Evolutionary conservation across 2,329 filamentous ascomycete genomes (phyloP).

Genomic region (Claviceps citrina): DNA sequence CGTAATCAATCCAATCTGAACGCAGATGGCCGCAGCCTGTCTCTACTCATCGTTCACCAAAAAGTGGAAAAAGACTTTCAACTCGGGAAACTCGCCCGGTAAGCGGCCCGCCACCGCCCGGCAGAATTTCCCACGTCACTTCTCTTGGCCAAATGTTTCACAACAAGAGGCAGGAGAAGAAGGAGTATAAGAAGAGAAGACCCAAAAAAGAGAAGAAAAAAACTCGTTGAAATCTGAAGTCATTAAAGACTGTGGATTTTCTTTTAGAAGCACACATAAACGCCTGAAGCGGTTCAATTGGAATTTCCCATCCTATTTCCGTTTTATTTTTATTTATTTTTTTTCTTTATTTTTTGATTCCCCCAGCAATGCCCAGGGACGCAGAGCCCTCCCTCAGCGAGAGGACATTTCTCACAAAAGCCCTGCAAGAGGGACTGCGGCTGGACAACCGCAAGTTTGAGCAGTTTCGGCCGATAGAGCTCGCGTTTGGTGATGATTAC

Average conservation of each 20-base stretch:
- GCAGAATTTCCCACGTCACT: conserved; percentile 27
- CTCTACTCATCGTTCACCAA: no score
- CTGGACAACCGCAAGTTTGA: conserved; percentile 73
- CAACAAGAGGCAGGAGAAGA: conserved; percentile 8
- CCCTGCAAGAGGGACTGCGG: conserved; percentile 64
- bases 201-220: background rate
- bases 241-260: no score
- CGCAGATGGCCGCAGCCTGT: no score
- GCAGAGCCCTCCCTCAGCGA: conserved; percentile 80
- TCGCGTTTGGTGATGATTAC: conserved; percentile 81
- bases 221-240: no score
- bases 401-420: conserved; percentile 69
- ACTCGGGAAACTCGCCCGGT: no score
- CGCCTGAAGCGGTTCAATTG: no score
- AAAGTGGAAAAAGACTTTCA: no score
- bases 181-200: background rate
- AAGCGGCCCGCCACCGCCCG: conserved; percentile 25
- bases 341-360: background rate
- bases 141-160: no score
- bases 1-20: no score
- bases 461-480: conserved; percentile 59
- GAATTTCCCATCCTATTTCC: no score
- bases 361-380: conserved; percentile 68
- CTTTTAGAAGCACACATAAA: no score
- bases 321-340: no score